A percentile compares a stretch with the other conserved stretches of the same genome.
phyloP scores from a whole-genome alignment of 2,329 filamentous ascomycete genomes.

The Sporothrix luriei region DNA sequence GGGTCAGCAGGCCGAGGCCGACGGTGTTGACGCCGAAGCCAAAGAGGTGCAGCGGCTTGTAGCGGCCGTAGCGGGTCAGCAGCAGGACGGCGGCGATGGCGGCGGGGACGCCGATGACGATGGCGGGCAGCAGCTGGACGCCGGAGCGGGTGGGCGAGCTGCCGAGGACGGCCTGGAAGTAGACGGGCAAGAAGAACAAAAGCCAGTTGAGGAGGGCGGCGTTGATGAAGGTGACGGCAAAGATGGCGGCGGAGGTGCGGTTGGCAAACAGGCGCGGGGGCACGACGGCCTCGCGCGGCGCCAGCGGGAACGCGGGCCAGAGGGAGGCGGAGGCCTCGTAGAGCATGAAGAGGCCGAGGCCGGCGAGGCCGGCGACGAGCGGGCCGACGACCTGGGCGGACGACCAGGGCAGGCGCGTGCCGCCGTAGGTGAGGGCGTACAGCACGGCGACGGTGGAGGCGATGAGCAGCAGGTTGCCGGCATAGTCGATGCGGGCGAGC shows the following conservation, averaged over 20 bases:
- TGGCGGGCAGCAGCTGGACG: constrained; percentile 40
- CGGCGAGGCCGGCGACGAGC: constrained; percentile 47
- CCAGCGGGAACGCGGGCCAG: constrained; percentile 21
- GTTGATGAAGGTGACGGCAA: constrained; percentile 39
- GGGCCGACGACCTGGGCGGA: constrained; percentile 46
- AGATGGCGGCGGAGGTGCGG: constrained; percentile 42
- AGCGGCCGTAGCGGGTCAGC: constrained; percentile 23
- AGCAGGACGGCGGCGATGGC: constrained; percentile 33
- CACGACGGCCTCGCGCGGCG: constrained; percentile 42
- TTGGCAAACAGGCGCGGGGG: constrained; percentile 50
- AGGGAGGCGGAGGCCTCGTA: constrained; percentile 38
- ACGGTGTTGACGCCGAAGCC: constrained; percentile 44
- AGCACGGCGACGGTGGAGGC: constrained; percentile 46
- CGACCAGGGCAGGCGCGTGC: constrained; percentile 48
- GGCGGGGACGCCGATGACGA: constrained; percentile 35
- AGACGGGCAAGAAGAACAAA: constrained; percentile 49
- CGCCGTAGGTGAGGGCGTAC: constrained; percentile 50
- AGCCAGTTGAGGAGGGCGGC: constrained; percentile 46
- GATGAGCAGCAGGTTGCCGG: constrained; percentile 49
- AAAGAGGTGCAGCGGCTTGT: constrained; percentile 45
- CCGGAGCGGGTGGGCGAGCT: constrained; percentile 42
- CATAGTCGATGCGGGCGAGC: constrained; percentile 47
- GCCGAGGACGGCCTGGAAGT: constrained; percentile 49
- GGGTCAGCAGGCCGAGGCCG: constrained; percentile 38
- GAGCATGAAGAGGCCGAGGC: constrained; percentile 43